These are phyloP conservation scores for Zymoseptoria passerinii DNA, from an alignment of 2,329 filamentous ascomycete genomes.

Conservation along the genomic window DNA sequence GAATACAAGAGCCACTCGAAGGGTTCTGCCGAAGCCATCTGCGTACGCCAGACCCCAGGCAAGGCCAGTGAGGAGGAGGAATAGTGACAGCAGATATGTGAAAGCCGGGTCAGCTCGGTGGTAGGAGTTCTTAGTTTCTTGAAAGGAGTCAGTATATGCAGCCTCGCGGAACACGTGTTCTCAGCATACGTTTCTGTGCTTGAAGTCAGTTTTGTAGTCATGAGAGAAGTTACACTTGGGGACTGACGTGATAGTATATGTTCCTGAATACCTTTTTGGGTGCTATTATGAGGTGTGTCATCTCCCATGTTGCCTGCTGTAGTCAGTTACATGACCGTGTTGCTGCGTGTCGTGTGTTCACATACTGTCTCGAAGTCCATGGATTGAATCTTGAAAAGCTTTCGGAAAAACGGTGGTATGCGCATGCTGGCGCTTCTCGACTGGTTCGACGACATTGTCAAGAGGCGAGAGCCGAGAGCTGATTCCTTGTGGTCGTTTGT, in stretches of 20 bases:
- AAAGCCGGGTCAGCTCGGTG: slow-evolving; percentile 62
- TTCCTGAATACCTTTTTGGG: slow-evolving; percentile 64
- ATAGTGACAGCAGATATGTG: slow-evolving; percentile 60
- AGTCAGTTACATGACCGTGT: neutral
- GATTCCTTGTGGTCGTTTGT: neutral
- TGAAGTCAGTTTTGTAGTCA: slow-evolving; percentile 1
- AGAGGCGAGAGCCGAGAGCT: neutral
- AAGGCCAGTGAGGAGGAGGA: slow-evolving; percentile 46
- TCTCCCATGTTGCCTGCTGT: slow-evolving; percentile 55
- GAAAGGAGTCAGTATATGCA: slow-evolving; percentile 10
- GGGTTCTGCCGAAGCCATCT: slow-evolving; percentile 34
- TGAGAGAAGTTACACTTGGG: neutral
- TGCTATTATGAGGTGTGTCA: slow-evolving; percentile 58
- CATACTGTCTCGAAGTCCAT: slow-evolving; percentile 62
- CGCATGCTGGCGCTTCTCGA: slow-evolving; percentile 44
- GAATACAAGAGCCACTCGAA: slow-evolving; percentile 42
- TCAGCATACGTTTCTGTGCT: neutral
- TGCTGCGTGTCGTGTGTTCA: neutral
- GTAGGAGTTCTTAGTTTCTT: slow-evolving; percentile 60
- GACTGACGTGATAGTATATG: slow-evolving; percentile 59
- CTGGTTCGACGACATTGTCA: slow-evolving; percentile 20
- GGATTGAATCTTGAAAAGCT: slow-evolving; percentile 62
- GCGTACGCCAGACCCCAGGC: slow-evolving; percentile 54
- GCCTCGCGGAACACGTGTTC: neutral
- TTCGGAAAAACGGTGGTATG: slow-evolving; percentile 60